Base-by-base conservation (phyloP, 805 yeast species). In the Lipomyces yamanashiensis region DNA sequence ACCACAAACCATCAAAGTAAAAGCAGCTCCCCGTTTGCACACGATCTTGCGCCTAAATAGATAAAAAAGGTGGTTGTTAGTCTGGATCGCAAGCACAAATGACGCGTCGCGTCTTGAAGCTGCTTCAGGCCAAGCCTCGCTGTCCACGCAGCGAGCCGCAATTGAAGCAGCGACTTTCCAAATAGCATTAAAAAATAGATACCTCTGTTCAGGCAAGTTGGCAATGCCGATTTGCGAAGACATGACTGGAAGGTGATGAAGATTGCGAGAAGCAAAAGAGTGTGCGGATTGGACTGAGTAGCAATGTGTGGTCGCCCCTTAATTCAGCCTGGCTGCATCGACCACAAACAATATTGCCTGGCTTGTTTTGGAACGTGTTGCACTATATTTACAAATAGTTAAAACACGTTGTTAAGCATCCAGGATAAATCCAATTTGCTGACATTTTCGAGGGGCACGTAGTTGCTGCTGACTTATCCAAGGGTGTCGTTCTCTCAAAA, bases 1-100 rank as follows among this genome's bases (percentile, higher is more conserved):
- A 37, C 98, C 97, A 54, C 88, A 92, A 43, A 91, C 85, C 89
- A 92, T 85, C 61, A 92, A 72, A 52, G 96, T 90, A 76, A 90
- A 88, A 33, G 86, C 80, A 21, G 90, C 85, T 17, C 97, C 97
- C 8, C 73, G 67, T 64, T 76, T 74, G 56, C 78, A 76, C 33
- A 79, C 79, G 55, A 77, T 76, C 62, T 74, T 74, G 70, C 75
- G 77, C 58, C 78, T 74, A 52, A 43, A 45, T 49, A 40, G 28
- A 53, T 41, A 21, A 44, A 10, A 45, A 17, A 56, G 43, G 36
- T 17, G 40, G 5, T 51, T 44, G 58, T 23, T 44, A 39, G 53
- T 33, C 53, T 7, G 19, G 53, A 49, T 49, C 53, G 19, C 44
- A 40, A 15, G 28, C 12, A 36, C n/a, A 37, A n/a, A 13, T 7